Percentiles rank a stretch among this genome's conserved stretches.
These are phyloP conservation scores for Eutrema yunnanense DNA, from an alignment of 345 rosid genomes.

Conservation along the genomic window DNA sequence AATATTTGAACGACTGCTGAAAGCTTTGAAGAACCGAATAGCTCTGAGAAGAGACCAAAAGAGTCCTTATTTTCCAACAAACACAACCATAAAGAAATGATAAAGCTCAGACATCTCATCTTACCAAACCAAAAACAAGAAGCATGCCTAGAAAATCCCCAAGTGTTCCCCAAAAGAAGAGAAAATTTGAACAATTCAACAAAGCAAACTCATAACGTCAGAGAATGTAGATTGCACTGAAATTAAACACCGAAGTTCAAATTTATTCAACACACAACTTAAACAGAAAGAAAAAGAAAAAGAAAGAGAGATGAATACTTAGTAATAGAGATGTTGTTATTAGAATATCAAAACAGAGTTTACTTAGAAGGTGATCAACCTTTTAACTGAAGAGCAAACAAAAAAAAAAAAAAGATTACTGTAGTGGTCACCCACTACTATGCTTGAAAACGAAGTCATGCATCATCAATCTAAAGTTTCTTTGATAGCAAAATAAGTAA, in stretches of 20 bases:
- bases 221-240: background rate
- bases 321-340: background rate
- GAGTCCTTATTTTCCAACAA: slow-evolving; percentile 41
- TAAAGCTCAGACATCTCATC: slow-evolving; percentile 26
- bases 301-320: slow-evolving; percentile 21
- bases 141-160: slow-evolving; percentile 2
- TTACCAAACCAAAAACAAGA: slow-evolving; percentile 32
- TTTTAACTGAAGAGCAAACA: slow-evolving; percentile 28
- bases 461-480: slow-evolving; percentile 13
- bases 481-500: slow-evolving; percentile 19
- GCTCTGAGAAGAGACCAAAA: slow-evolving; percentile 44
- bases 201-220: background rate
- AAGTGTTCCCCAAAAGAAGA: background rate
- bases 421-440: slow-evolving; percentile 46
- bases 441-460: slow-evolving; percentile 54
- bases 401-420: slow-evolving; percentile 8
- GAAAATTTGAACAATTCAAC: background rate
- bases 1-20: slow-evolving; percentile 13
- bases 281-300: background rate
- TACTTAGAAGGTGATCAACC: slow-evolving; percentile 38
- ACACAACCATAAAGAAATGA: slow-evolving; percentile 40
- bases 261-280: slow-evolving; percentile 1
- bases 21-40: slow-evolving; percentile 22
- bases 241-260: background rate
- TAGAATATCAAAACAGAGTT: slow-evolving; percentile 19